These are phyloP conservation scores for Pleurotus cornucopiae DNA, from an alignment of 768 basidiomycete species.

Conservation along the genomic window DNA sequence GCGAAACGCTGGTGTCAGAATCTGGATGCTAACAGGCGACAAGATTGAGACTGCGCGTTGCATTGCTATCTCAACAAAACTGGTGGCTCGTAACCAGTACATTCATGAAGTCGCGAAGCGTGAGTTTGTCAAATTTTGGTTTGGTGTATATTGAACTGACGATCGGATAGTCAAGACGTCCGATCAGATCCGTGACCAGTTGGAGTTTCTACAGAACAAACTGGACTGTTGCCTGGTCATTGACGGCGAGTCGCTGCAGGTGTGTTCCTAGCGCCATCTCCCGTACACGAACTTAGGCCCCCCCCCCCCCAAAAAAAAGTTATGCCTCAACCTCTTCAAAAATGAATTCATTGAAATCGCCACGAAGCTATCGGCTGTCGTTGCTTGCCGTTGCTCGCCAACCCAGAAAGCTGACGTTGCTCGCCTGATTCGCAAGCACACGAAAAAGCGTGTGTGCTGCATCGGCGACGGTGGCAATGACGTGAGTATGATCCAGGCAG, in stretches of 20 bases:
- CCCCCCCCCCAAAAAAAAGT: too few species aligned
- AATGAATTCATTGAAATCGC: constrained; percentile 95
- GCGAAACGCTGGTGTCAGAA: constrained; percentile 95
- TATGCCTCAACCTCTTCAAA: constrained; percentile 87
- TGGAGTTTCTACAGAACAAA: constrained; percentile 93
- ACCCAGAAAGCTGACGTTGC: constrained; percentile 99
- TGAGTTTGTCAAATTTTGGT: constrained; percentile 31
- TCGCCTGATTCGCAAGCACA: constrained; percentile 82
- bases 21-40: constrained; percentile 99
- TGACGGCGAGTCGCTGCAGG: constrained; percentile 95
- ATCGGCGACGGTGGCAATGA: constrained; percentile 99
- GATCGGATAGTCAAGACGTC: constrained; percentile 70
- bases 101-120: constrained; percentile 95
- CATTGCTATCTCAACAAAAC: constrained; percentile 95
- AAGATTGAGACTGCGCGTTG: constrained; percentile 99
- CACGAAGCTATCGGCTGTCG: constrained; percentile 93
- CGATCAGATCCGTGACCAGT: constrained; percentile 78
- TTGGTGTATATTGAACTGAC: not conserved
- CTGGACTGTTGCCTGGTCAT: constrained; percentile 97
- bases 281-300: not conserved
- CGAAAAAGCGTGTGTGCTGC: constrained; percentile 95
- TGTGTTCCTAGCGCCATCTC: constrained; percentile 18
- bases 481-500: constrained; percentile 99
- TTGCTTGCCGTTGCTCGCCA: constrained; percentile 96
- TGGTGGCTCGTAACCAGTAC: constrained; percentile 94